Evolutionary conservation across 2,329 filamentous ascomycete species (phyloP).

Genomic region (Scytalidium lignicola): DNA sequence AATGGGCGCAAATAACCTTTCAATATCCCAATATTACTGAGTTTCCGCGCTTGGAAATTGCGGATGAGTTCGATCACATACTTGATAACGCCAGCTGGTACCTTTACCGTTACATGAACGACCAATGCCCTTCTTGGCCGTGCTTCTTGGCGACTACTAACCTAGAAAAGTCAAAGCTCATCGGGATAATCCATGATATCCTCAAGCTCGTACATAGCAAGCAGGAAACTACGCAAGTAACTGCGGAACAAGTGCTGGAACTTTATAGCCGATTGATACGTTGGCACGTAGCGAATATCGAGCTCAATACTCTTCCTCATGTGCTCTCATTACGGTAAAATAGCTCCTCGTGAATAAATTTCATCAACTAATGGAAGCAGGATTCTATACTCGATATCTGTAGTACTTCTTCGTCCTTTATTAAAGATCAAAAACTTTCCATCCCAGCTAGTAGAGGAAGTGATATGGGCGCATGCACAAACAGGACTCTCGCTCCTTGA

Average conservation of each 20-base stretch:
- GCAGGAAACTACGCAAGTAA: constrained; percentile 7
- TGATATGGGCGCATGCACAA: constrained; percentile 26
- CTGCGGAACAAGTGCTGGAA: constrained; percentile 17
- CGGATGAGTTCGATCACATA: constrained; percentile 10
- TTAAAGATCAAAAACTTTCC: constrained; percentile 23
- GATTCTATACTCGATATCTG: constrained; percentile 24
- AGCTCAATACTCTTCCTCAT: constrained; percentile 24
- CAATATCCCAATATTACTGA: constrained; percentile 15
- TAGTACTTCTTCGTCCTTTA: constrained; percentile 26
- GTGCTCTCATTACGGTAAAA: constrained; percentile 28
- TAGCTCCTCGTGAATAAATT: neutral
- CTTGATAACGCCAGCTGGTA: constrained; percentile 21
- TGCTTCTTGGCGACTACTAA: constrained; percentile 24
- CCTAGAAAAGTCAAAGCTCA: constrained; percentile 25
- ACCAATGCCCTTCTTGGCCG: constrained; percentile 13
- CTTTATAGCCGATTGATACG: constrained; percentile 20
- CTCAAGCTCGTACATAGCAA: constrained; percentile 20
- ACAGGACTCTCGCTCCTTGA: constrained; percentile 26
- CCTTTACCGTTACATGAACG: constrained; percentile 17
- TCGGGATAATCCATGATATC: constrained; percentile 21
- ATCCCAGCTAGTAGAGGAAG: constrained; percentile 16
- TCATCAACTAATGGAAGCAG: constrained; percentile 15
- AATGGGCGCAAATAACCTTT: constrained; percentile 29
- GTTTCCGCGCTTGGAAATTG: constrained; percentile 4
- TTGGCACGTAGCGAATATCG: constrained; percentile 23